Base-by-base conservation (phyloP, 495 filamentous ascomycete genomes). In the Penicillium dipodomyicola region DNA sequence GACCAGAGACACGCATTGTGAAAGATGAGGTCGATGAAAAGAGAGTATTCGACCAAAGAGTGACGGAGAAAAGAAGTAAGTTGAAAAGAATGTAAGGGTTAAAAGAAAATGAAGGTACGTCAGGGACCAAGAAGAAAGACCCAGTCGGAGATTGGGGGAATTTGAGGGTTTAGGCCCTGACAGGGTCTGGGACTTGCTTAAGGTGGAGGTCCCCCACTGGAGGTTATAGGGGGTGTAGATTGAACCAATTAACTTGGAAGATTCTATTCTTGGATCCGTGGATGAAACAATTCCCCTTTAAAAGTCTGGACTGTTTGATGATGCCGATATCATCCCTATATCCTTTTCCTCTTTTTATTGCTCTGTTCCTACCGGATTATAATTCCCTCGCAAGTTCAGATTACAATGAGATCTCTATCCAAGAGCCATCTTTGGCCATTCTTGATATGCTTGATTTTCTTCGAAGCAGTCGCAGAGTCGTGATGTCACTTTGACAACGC, bases 1-100 rank as follows among this genome's bases (percentile, higher is more conserved):
- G 49, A 41, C 59, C 51, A 42, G 72, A 61, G 59, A 74, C 58
- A 74, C 73, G 78, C 80, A 82, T 82, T 42, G 32, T 51, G 33
- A 45, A 45, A 39, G 33, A 27, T 20, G n/a, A 44, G 11, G 49
- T 33, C 30, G 61, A 27, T 77, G 58, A 50, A 60, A 45, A 53
- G 40, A 51, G 35, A 32, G 37, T 43, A 37, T 30, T 23, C 12
- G 39, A 56, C 55, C 44, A 29, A 23, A 48, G 45, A 51, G 40
- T 56, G 20, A 47, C 42, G 50, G 50, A 23, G 49, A 47, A n/a
- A 40, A 27, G 54, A 49, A 39, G 50, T 15, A 51, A 23, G 17
- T 15, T 33, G 47, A 35, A 52, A 51, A 23, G 45, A 55, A 49
- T 29, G 35, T 48, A 40, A 54, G 17, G 11, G 30, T 14, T 33